Evolutionary conservation across 768 basidiomycete species (phyloP), one percentile per base, ranked within the genome.

Genomic region (Baorangia bicolor): DNA sequence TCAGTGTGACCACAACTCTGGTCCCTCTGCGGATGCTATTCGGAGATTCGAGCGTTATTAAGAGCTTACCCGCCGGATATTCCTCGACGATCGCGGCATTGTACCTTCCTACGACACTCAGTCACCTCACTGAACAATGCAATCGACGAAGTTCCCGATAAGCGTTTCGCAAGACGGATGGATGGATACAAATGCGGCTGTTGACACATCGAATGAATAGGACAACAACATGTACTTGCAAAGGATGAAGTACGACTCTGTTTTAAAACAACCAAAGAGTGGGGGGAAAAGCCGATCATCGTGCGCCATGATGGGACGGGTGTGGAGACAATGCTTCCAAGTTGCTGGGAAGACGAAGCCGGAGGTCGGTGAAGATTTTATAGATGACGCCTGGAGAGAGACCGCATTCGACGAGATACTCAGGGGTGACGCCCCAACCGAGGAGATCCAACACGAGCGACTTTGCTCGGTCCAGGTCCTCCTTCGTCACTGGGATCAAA

Each of bases 361-460:
- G 68, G 55, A 81, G 66, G 52, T 80, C 78, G 28, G 71, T 74
- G 58, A 80, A 79, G 9, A 78, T 74, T 50, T 65, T 69, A 54
- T 70, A 72, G 31, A 81, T 63, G 10, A 65, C 68, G 27, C 67
- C 67, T 16, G 69, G 61, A 25, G 79, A 78, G 30, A 83, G 69
- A 6, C 80, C 80, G 20, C 62, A 72, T 16, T 75, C 72, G 43
- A 81, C 62, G 8, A 81, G 72, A 60, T 80, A 78, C 65, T 81
- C 78, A 2, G 79, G 76, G 6, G 71, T 63, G 25, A 82, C 80
- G 23, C 80, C 80, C 80, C 80, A 81, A 13, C 82, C 79, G 8
- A 83, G 70, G n/a, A 83, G 71, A 62, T 82, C 81, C 28, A 82
- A 74, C n/a, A 83, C 77, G 31, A 81, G 67, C 16, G 66, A 65